A percentile compares a stretch with the other conserved stretches of the same genome.
Evolutionary conservation across 768 basidiomycete genomes (phyloP).

Genomic region (Phlebiopsis flavidoalba): DNA sequence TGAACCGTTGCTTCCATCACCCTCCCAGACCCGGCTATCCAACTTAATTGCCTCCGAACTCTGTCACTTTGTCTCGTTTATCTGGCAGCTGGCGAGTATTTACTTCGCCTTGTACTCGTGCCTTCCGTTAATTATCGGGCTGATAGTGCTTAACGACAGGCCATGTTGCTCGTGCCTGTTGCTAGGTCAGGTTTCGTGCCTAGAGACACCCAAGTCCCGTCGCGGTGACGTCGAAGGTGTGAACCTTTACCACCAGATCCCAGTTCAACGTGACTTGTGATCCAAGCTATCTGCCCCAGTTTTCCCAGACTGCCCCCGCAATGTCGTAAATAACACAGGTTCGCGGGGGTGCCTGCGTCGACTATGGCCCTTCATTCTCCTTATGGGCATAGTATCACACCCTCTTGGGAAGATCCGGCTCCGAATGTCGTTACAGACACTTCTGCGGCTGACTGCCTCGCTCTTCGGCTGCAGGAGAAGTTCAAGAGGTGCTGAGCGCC

Average conservation of each 20-base stretch:
- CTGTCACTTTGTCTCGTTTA: neutral
- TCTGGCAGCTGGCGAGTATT: neutral
- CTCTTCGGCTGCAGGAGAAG: neutral
- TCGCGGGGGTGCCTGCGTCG: neutral
- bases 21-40: neutral
- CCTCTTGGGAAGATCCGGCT: neutral
- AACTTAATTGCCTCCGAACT: neutral
- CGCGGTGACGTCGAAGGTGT: neutral
- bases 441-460: neutral
- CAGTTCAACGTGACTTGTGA: neutral
- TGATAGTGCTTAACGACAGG: neutral
- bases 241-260: neutral
- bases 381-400: constrained; percentile 6
- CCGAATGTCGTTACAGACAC: neutral
- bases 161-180: neutral
- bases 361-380: constrained; percentile 1
- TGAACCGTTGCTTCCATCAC: neutral
- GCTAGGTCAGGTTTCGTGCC: neutral
- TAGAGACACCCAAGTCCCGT: neutral
- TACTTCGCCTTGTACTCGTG: neutral
- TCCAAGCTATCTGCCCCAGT: neutral
- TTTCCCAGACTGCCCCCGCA: neutral
- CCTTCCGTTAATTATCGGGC: neutral
- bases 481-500: neutral
- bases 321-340: neutral